Base-by-base conservation (phyloP, 2,329 filamentous ascomycete species). In the Colletotrichum costaricense region DNA sequence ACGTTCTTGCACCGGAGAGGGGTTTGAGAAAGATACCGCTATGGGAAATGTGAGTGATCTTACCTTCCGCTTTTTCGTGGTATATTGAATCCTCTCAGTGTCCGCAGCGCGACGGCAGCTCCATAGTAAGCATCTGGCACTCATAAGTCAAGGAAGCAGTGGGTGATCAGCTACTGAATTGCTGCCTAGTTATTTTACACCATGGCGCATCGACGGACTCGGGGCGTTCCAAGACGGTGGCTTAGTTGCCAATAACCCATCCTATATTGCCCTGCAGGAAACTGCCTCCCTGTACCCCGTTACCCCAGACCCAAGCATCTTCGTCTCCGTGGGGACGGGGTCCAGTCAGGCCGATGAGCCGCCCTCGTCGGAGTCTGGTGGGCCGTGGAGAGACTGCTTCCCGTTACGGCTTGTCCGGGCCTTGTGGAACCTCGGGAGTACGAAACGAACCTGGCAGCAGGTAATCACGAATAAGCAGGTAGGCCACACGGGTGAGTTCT, bases 221-320 rank as follows among this genome's bases (percentile, higher is more conserved):
- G 74, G 63, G 30, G 62, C 60, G 5, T 75, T 78, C 22, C 72
- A 78, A 57, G 76, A 78, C 59, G 75, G 76, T 24, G 74, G 76
- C 3, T 38, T 78, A 9, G 73, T 75, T 12, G 72, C 69, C 42
- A 78, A 78, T 59, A 78, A 78, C 59, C 76, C 72, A 2, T 74
- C 69, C 14, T 72, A 57, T 8, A 78, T 78, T 33, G 74, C 76
- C 19, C 28, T 77, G 14, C 57, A 74, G n/a, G 76, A 78, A 58
- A 67, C 69, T 19, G 72, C 59, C 16, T 68, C 67, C 3, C 57
- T 76, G 24, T 67, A 68, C 62, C 64, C 67, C 11, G 35, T 72
- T 46, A 30, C 63, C 33, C 46, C 59, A 5, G 63, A 77, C 19
- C 74, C 74, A 19, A 77, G 76, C 63, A 33, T 78, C 22, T 65